Evolutionary conservation across 2,329 filamentous ascomycete genomes (phyloP).

Genomic region (Beauveria bassiana): DNA sequence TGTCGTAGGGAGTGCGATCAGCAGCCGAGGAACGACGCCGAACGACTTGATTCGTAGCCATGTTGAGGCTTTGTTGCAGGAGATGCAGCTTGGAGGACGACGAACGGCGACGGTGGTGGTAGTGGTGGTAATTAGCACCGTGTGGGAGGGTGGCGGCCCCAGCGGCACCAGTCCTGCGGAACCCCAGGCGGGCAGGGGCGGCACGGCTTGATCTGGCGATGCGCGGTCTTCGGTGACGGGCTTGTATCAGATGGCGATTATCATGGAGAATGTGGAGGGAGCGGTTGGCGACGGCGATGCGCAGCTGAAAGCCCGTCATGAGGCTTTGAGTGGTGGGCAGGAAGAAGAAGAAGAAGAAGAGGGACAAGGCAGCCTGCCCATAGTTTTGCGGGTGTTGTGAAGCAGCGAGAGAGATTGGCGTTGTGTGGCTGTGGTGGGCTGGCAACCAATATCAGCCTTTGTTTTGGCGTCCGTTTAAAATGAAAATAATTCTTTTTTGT

Average conservation of each 20-base stretch:
- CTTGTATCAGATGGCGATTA: conserved; percentile 31
- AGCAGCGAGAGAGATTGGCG: neutral
- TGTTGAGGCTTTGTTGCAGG: conserved; percentile 16
- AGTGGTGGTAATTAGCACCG: conserved; percentile 26
- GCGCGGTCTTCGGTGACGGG: conserved; percentile 30
- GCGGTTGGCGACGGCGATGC: conserved; percentile 39
- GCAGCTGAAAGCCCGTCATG: conserved; percentile 42
- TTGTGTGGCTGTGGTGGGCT: neutral
- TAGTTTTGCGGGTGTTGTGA: neutral
- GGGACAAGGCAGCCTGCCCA: neutral
- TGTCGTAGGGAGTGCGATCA: conserved; percentile 20
- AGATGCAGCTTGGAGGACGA: neutral
- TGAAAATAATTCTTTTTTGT: neutral
- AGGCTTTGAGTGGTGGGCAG: conserved; percentile 13
- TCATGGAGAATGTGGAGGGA: conserved; percentile 39
- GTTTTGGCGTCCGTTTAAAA: neutral
- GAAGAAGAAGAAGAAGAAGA: neutral
- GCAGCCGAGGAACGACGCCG: conserved; percentile 33
- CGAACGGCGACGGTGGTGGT: conserved; percentile 22
- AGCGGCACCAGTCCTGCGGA: conserved; percentile 24
- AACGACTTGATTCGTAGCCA: conserved; percentile 30
- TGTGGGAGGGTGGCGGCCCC: conserved; percentile 14
- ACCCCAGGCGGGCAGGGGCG: conserved; percentile 32
- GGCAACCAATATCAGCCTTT: neutral
- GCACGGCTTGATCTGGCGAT: conserved; percentile 35